Evolutionary conservation across 805 yeast species (phyloP).

Genomic region (Wickerhamiella parazyma): DNA sequence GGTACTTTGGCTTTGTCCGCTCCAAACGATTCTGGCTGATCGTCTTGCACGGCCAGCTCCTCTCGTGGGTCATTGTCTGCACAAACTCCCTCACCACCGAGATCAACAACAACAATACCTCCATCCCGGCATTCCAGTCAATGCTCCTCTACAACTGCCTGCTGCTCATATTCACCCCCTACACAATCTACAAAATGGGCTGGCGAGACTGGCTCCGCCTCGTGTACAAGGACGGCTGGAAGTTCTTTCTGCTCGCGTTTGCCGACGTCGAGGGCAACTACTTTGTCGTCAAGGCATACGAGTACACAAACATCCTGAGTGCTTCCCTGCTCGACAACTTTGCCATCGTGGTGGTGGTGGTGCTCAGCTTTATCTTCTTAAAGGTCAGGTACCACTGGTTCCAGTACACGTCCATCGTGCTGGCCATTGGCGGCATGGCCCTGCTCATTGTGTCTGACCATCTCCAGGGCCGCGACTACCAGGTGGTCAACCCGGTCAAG

Average conservation of each 20-base stretch:
- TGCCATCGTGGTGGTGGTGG: slow-evolving; percentile 33
- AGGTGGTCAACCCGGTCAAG: slow-evolving; percentile 30
- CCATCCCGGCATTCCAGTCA: slow-evolving; percentile 34
- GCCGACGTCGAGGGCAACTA: slow-evolving; percentile 36
- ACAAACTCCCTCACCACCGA: slow-evolving; percentile 33
- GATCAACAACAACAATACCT: slow-evolving; percentile 27
- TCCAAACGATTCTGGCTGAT: slow-evolving; percentile 30
- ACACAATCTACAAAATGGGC: slow-evolving; percentile 29
- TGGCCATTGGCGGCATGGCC: slow-evolving; percentile 33
- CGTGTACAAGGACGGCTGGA: slow-evolving; percentile 29
- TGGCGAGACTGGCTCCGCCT: slow-evolving; percentile 25
- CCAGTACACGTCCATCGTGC: slow-evolving; percentile 29
- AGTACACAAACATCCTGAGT: slow-evolving; percentile 31
- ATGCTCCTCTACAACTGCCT: slow-evolving; percentile 30
- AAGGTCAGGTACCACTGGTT: slow-evolving; percentile 36
- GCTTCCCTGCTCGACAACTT: slow-evolving; percentile 34
- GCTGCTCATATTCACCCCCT: slow-evolving; percentile 29
- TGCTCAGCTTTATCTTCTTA: slow-evolving; percentile 30
- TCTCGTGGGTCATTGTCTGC: slow-evolving; percentile 30
- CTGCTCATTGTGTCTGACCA: slow-evolving; percentile 30
- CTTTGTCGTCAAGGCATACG: slow-evolving; percentile 33
- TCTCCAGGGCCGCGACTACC: slow-evolving; percentile 30
- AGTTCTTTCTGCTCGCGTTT: slow-evolving; percentile 31
- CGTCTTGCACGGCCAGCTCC: slow-evolving; percentile 30
- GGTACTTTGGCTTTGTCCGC: slow-evolving; percentile 23